phyloP scores from a whole-genome alignment of 306 rosid genomes.

The Quercus variabilis region DNA sequence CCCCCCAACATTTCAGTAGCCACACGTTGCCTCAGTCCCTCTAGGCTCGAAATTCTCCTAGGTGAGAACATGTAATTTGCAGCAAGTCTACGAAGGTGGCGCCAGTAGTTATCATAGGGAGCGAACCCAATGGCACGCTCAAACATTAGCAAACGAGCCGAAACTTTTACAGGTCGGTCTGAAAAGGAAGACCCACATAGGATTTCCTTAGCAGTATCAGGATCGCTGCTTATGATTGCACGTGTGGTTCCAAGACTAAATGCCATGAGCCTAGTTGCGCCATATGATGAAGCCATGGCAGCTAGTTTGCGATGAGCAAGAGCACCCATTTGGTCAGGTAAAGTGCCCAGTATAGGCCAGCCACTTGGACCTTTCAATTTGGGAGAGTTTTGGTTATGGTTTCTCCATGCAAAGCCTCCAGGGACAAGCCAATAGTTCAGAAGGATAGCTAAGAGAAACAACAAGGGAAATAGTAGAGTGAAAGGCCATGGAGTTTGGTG shows the following conservation, averaged over 20 bases:
- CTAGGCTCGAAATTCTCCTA: constrained; percentile 46
- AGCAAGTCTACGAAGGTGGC: constrained; percentile 59
- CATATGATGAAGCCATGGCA: constrained; percentile 33
- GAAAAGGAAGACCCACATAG: constrained; percentile 56
- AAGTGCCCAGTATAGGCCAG: constrained; percentile 69
- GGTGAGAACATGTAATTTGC: constrained; percentile 76
- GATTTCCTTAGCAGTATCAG: constrained; percentile 78
- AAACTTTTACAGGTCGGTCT: constrained; percentile 75
- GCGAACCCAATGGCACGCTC: constrained; percentile 95
- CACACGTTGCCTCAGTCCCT: constrained; percentile 42
- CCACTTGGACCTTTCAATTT: constrained; percentile 58
- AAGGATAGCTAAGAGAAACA: constrained; percentile 29
- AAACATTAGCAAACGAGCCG: constrained; percentile 72
- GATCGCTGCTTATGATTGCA: constrained; percentile 72
- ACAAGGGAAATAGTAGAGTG: constrained; percentile 27
- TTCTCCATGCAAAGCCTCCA: constrained; percentile 90
- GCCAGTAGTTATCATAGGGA: constrained; percentile 71
- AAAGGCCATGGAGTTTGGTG: constrained; percentile 22
- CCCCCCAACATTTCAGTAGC: constrained; percentile 45
- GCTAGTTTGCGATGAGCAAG: constrained; percentile 69
- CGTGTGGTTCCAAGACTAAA: constrained; percentile 65
- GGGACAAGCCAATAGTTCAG: constrained; percentile 56
- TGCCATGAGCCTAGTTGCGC: constrained; percentile 68
- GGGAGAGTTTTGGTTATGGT: not conserved
- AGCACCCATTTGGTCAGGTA: constrained; percentile 54